These are phyloP conservation scores for Theileria orientalis DNA, from an alignment of 169 alveolate genomes.

Conservation along the genomic window DNA sequence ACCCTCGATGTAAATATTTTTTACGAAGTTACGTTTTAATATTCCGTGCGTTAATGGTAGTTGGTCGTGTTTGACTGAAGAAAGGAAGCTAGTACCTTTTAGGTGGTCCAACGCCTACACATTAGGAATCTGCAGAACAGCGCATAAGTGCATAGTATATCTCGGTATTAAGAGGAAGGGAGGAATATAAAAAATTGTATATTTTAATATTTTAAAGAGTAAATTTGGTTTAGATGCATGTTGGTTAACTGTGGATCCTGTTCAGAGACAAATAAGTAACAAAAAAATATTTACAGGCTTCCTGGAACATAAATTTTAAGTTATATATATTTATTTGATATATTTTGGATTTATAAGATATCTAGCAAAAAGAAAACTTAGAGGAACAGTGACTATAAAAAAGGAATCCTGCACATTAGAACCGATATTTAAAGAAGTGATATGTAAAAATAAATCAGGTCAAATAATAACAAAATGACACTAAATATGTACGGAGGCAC, in stretches of 20 bases:
- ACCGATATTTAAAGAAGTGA: no score
- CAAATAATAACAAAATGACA: conserved; percentile 1
- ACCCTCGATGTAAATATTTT: no score
- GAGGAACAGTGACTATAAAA: not conserved
- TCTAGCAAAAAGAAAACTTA: not conserved
- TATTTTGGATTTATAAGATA: not conserved
- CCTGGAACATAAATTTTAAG: not conserved
- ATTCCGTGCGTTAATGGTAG: no score
- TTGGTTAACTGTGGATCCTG: not conserved
- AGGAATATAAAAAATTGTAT: no score
- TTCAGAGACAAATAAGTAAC: not conserved
- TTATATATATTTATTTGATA: conserved; percentile 2
- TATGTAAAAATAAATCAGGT: no score
- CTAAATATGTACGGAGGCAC: conserved; percentile 64
- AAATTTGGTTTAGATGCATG: not conserved
- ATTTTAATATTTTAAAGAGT: no score
- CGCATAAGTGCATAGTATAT: not conserved
- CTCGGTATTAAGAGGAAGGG: not conserved
- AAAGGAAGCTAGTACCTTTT: no score
- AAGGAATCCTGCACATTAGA: no score
- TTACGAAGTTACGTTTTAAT: no score
- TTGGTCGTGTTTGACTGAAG: no score
- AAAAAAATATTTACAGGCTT: not conserved
- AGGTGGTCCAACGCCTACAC: no score
- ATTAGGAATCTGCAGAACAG: not conserved